A percentile compares a stretch with the other conserved stretches of the same genome.
These are phyloP conservation scores for Diaporthe longicolla DNA, from an alignment of 2,329 filamentous ascomycete species.

Conservation along the genomic window DNA sequence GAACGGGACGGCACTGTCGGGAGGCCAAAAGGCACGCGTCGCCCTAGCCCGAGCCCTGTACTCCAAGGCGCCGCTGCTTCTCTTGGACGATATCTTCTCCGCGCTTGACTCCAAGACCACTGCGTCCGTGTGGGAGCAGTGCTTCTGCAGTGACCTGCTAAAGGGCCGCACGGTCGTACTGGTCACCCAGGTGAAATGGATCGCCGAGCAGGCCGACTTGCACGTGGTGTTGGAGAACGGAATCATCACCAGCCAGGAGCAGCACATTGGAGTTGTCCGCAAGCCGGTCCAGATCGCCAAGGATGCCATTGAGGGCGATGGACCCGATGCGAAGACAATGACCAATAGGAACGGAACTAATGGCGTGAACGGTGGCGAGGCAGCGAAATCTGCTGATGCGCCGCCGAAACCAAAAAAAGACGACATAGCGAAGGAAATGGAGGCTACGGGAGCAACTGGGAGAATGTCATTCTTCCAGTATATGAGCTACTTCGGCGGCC, in stretches of 20 bases:
- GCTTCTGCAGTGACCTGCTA: constrained; percentile 70
- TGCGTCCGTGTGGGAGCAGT: constrained; percentile 68
- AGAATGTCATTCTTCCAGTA: constrained; percentile 62
- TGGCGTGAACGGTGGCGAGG: constrained; percentile 46
- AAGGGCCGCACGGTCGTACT: constrained; percentile 68
- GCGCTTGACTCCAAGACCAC: constrained; percentile 72
- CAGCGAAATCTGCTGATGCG: constrained; percentile 52
- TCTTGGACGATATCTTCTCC: constrained; percentile 73
- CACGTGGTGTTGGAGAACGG: constrained; percentile 63
- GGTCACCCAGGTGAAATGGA: constrained; percentile 70
- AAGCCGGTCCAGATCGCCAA: constrained; percentile 60
- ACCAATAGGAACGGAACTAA: constrained; percentile 44
- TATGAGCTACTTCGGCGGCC: constrained; percentile 65
- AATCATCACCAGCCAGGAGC: constrained; percentile 56
- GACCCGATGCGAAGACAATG: background rate
- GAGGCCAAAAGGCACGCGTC: constrained; percentile 70
- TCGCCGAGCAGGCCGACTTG: constrained; percentile 65
- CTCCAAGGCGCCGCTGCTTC: constrained; percentile 66
- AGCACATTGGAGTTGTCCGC: constrained; percentile 62
- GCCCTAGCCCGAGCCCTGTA: constrained; percentile 71
- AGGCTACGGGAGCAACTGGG: constrained; percentile 59
- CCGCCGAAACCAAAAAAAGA: constrained; percentile 58
- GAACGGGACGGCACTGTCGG: constrained; percentile 68
- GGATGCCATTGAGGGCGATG: constrained; percentile 51
- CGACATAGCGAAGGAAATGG: constrained; percentile 64